Evolutionary conservation across 2,329 filamentous ascomycete species (phyloP).

Genomic region (Polytolypa hystricis): DNA sequence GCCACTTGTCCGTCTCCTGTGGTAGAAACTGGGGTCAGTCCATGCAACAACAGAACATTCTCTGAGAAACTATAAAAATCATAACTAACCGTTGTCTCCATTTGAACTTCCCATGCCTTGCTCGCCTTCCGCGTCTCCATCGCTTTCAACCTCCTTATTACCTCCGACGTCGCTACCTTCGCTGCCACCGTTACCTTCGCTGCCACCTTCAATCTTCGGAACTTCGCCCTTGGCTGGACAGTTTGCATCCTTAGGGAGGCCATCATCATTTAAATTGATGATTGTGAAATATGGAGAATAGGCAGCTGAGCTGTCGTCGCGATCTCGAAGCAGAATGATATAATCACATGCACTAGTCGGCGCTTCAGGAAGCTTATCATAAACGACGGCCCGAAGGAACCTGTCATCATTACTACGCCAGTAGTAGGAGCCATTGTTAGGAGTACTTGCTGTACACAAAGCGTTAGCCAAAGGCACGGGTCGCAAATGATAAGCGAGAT

Average conservation of each 20-base stretch:
- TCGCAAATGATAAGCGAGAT: neutral
- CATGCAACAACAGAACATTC: neutral
- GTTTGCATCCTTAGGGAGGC: constrained; percentile 3
- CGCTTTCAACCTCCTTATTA: no score
- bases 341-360: constrained; percentile 11
- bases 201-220: neutral
- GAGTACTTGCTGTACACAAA: constrained; percentile 3
- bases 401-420: constrained; percentile 11
- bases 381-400: constrained; percentile 5
- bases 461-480: neutral
- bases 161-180: no score
- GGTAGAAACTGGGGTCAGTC: neutral
- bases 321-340: constrained; percentile 5
- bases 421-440: constrained; percentile 10
- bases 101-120: neutral
- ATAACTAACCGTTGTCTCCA: constrained; percentile 1
- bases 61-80: neutral
- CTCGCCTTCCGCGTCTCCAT: neutral
- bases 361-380: constrained; percentile 5
- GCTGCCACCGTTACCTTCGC: neutral
- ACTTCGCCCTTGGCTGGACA: constrained; percentile 1
- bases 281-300: constrained; percentile 10
- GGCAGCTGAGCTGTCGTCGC: neutral
- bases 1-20: neutral
- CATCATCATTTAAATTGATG: constrained; percentile 9